These are phyloP conservation scores for Serendipita indica DNA, from an alignment of 768 basidiomycete species.

Conservation along the genomic window DNA sequence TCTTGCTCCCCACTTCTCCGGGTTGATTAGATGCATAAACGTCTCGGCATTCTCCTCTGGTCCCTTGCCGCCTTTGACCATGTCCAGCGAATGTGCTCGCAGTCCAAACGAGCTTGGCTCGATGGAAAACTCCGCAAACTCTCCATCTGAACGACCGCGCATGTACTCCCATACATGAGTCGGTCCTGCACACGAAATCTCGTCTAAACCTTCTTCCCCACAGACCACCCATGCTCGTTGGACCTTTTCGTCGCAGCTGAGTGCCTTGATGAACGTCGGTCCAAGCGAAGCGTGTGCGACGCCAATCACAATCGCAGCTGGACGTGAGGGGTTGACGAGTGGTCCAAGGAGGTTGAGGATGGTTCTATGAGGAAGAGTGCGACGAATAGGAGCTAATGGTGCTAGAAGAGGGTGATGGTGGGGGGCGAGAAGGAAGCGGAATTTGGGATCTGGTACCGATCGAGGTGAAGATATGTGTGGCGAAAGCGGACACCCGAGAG, in stretches of 20 bases:
- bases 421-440: constrained; percentile 86
- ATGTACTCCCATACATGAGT: constrained; percentile 74
- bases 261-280: constrained; percentile 58
- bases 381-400: constrained; percentile 67
- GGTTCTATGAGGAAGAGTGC: constrained; percentile 81
- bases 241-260: constrained; percentile 52
- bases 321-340: constrained; percentile 78
- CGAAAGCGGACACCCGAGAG: constrained; percentile 50
- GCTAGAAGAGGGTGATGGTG: constrained; percentile 86
- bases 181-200: constrained; percentile 87
- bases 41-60: constrained; percentile 69
- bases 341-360: constrained; percentile 95
- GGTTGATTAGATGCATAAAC: constrained; percentile 47
- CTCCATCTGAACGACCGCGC: constrained; percentile 24
- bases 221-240: constrained; percentile 83
- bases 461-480: constrained; percentile 10
- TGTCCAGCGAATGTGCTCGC: constrained; percentile 44
- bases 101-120: constrained; percentile 68
- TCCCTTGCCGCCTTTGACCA: constrained; percentile 51
- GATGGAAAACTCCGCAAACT: constrained; percentile 45
- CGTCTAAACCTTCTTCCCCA: constrained; percentile 81
- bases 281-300: constrained; percentile 76
- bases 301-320: constrained; percentile 81
- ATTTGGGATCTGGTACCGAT: constrained; percentile 51
- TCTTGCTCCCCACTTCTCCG: constrained; percentile 27